Percentiles rank a stretch among this genome's conserved stretches.
phyloP scores from a whole-genome alignment of 2,329 filamentous ascomycete genomes.

The Magnaporthiopsis poae region DNA sequence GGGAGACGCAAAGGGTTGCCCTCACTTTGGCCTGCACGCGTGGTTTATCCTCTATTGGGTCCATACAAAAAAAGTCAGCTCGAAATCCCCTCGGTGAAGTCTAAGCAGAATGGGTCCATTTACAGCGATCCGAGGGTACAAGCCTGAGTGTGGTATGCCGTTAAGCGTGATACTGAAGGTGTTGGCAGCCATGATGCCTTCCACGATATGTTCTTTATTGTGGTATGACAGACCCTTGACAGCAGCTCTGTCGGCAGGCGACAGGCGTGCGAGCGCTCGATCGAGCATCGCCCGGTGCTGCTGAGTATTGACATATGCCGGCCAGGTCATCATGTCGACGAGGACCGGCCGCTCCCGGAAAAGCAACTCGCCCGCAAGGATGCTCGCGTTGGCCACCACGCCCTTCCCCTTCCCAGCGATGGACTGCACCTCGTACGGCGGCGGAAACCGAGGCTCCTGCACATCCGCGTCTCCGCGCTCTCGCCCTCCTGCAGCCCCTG shows the following conservation, averaged over 20 bases:
- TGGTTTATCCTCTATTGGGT: slow-evolving; percentile 16
- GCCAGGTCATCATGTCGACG: slow-evolving; percentile 9
- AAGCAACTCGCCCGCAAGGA: slow-evolving; percentile 13
- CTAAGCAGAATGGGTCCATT: background rate
- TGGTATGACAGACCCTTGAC: background rate
- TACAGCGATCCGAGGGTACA: background rate
- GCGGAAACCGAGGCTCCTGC: background rate
- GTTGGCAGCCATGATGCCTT: background rate
- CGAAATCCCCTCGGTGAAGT: background rate
- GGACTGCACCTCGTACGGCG: slow-evolving; percentile 13
- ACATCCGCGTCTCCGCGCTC: background rate
- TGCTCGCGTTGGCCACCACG: slow-evolving; percentile 14
- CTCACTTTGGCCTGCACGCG: slow-evolving; percentile 18
- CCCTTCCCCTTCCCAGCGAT: slow-evolving; percentile 18
- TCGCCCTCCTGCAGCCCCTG: background rate
- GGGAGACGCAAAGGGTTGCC: background rate
- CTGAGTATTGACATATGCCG: slow-evolving; percentile 9
- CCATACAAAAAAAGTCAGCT: background rate
- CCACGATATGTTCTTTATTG: slow-evolving; percentile 8
- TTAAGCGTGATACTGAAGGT: background rate
- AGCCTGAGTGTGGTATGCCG: slow-evolving; percentile 1
- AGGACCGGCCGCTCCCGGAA: slow-evolving; percentile 15
- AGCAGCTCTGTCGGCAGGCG: slow-evolving; percentile 5
- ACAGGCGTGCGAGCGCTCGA: slow-evolving; percentile 12
- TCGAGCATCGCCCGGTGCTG: slow-evolving; percentile 11